Evolutionary conservation across 441 rosid species (phyloP).

Genomic region (Cnidoscolus chayamansa): DNA sequence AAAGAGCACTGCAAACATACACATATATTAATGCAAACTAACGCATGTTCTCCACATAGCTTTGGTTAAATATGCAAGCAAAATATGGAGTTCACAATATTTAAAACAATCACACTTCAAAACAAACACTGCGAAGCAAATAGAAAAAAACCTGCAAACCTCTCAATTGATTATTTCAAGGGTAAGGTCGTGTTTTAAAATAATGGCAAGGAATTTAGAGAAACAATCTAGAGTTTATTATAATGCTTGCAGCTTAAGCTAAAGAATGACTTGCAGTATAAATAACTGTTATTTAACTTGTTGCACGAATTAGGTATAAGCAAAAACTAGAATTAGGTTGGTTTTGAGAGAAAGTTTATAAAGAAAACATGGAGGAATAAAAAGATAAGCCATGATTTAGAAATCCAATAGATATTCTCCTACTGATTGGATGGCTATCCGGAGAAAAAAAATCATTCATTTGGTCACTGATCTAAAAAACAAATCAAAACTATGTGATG

Average conservation of each 20-base stretch:
- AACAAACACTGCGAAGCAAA: slow-evolving; percentile 1
- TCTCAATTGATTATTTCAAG: not conserved
- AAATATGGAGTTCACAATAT: slow-evolving; percentile 1
- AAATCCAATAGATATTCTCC: not conserved
- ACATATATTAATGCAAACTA: not conserved
- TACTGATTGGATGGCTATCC: not conserved
- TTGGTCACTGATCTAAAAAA: not conserved
- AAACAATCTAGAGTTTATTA: not conserved
- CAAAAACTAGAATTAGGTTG: not conserved
- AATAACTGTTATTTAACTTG: not conserved
- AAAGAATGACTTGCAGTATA: not conserved
- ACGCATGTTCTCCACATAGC: not conserved
- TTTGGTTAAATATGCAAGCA: slow-evolving; percentile 1
- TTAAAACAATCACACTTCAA: slow-evolving; percentile 2
- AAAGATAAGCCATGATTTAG: not conserved
- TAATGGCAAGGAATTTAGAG: not conserved
- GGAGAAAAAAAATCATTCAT: too few relatives aligned
- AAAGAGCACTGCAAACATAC: slow-evolving; percentile 5
- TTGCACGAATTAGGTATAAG: not conserved
- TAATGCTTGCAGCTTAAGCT: not conserved
- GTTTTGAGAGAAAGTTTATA: not conserved
- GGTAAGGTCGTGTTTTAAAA: not conserved
- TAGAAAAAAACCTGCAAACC: not conserved
- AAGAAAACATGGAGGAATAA: not conserved
- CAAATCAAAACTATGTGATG: not conserved